phyloP scores from a whole-genome alignment of 2,329 filamentous ascomycete species.

The Verticillium isaacii region DNA sequence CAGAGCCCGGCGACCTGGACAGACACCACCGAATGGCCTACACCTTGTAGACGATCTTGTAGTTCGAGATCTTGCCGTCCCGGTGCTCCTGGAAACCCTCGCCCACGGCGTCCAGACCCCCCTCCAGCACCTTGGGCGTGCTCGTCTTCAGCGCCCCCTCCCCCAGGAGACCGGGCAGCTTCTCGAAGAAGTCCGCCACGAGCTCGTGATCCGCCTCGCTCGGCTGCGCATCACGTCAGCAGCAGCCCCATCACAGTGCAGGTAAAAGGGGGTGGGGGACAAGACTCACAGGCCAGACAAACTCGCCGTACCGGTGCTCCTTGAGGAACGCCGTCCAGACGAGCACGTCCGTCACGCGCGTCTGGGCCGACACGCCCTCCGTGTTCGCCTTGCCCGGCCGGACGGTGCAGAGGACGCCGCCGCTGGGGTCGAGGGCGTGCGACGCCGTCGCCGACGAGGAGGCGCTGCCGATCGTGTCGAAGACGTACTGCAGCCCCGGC shows the following conservation, averaged over 20 bases:
- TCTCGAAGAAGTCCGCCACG: slow-evolving; percentile 28
- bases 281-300: slow-evolving; percentile 29
- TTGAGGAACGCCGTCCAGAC: slow-evolving; percentile 37
- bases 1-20: no score
- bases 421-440: slow-evolving; percentile 17
- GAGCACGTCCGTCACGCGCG: slow-evolving; percentile 33
- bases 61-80: slow-evolving; percentile 30
- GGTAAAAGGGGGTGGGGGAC: not conserved
- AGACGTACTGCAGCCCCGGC: slow-evolving; percentile 28
- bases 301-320: slow-evolving; percentile 27
- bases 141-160: slow-evolving; percentile 29
- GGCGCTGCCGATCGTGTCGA: slow-evolving; percentile 36
- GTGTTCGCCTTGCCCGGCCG: slow-evolving; percentile 33
- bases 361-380: slow-evolving; percentile 23
- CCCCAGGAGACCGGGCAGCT: slow-evolving; percentile 26
- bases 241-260: not conserved
- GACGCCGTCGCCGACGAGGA: slow-evolving; percentile 27
- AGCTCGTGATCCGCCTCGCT: slow-evolving; percentile 30
- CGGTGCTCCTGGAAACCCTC: slow-evolving; percentile 31
- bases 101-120: slow-evolving; percentile 24
- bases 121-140: slow-evolving; percentile 18
- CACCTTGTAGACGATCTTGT: slow-evolving; percentile 33
- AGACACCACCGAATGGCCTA: not conserved
- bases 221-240: slow-evolving; percentile 15
- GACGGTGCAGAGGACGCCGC: slow-evolving; percentile 33